These are phyloP conservation scores for Salisapilia sapeloensis DNA, from an alignment of 352 stramenopile species.

Conservation along the genomic window DNA sequence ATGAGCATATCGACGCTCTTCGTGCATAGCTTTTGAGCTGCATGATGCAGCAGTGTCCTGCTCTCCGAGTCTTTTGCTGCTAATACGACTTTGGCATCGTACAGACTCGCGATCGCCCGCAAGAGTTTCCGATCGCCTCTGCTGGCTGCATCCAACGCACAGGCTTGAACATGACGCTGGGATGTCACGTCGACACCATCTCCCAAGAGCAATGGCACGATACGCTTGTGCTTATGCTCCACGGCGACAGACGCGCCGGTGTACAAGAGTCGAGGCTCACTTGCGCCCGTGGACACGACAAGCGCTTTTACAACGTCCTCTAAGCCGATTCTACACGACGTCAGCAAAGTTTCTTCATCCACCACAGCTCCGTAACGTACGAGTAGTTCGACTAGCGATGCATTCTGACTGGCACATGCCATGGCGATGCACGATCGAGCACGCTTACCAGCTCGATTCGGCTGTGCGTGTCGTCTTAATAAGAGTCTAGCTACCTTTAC, in stretches of 20 bases:
- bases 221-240: conserved; percentile 14
- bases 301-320: conserved; percentile 18
- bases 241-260: conserved; percentile 30
- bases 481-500: conserved; percentile 37
- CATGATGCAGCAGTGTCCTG: conserved; percentile 43
- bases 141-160: conserved; percentile 25
- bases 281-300: conserved; percentile 10
- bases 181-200: conserved; percentile 19
- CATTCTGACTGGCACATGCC: conserved; percentile 18
- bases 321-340: conserved; percentile 18
- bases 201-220: conserved; percentile 30
- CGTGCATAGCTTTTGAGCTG: conserved; percentile 26
- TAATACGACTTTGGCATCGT: conserved; percentile 19
- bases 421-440: conserved; percentile 32
- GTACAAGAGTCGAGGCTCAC: conserved; percentile 6
- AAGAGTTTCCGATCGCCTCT: conserved; percentile 31
- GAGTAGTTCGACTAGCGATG: conserved; percentile 32
- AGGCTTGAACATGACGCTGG: conserved; percentile 11
- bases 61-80: conserved; percentile 20
- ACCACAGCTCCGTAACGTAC: conserved; percentile 36
- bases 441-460: conserved; percentile 24
- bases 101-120: conserved; percentile 28
- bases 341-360: conserved; percentile 42
- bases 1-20: conserved; percentile 44
- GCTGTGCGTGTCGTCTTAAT: conserved; percentile 32